Conservation (phyloP, 2,329 filamentous ascomycete species). For the Nemania sp. region DNA sequence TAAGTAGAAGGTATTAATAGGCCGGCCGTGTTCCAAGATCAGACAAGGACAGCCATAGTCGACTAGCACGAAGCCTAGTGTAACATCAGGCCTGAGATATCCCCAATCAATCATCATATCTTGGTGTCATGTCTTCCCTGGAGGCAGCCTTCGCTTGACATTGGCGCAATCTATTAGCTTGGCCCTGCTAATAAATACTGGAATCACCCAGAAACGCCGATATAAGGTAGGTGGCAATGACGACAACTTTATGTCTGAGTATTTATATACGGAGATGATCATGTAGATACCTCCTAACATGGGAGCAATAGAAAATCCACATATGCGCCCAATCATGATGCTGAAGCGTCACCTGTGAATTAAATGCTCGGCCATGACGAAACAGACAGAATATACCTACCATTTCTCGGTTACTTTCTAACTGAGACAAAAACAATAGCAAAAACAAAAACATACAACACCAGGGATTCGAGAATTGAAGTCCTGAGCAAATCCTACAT, state of each 20-base stretch:
- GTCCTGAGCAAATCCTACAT: too few relatives aligned
- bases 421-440: constrained; percentile 3
- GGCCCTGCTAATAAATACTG: constrained; percentile 9
- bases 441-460: too few relatives aligned
- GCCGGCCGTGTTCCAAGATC: too few relatives aligned
- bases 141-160: constrained; percentile 19
- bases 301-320: constrained; percentile 7
- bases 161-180: constrained; percentile 12
- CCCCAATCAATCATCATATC: constrained; percentile 27
- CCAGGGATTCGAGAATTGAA: too few relatives aligned
- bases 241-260: constrained; percentile 4
- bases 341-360: neutral
- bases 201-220: constrained; percentile 18
- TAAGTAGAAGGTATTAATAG: too few relatives aligned
- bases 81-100: constrained; percentile 12
- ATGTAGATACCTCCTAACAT: constrained; percentile 7
- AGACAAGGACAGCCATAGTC: constrained; percentile 25
- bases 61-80: constrained; percentile 24
- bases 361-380: constrained; percentile 3
- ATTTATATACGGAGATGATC: neutral
- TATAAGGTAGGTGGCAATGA: constrained; percentile 15
- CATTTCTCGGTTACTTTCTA: neutral
- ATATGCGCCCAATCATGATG: neutral
- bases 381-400: neutral
- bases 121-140: constrained; percentile 21